Evolutionary conservation across 179 eudicot genomes (phyloP).

Genomic region (Dionaea muscipula): DNA sequence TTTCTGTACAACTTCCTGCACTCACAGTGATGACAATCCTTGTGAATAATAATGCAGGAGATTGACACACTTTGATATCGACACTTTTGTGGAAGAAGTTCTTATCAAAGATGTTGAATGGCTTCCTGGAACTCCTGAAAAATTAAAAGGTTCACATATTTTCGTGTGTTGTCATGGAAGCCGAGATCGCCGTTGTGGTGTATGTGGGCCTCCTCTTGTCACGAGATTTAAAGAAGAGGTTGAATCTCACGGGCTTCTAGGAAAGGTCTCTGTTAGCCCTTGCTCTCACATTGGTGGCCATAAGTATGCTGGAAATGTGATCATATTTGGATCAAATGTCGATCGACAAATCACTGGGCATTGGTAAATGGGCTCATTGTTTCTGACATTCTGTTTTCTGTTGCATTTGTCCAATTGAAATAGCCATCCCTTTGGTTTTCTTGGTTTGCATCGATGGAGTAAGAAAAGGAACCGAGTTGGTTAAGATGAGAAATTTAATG

Average conservation of each 20-base stretch:
- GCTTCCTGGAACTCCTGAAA: conserved; percentile 87
- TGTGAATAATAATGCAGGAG: conserved; percentile 41
- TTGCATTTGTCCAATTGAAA: background rate
- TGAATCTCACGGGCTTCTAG: conserved; percentile 54
- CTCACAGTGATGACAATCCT: conserved; percentile 7
- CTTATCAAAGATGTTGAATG: conserved; percentile 83
- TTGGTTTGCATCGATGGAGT: background rate
- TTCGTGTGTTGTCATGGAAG: conserved; percentile 94
- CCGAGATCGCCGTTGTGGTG: conserved; percentile 89
- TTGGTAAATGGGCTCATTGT: conserved; percentile 35
- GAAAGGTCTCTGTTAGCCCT: conserved; percentile 75
- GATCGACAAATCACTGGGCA: conserved; percentile 59
- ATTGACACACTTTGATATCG: conserved; percentile 93
- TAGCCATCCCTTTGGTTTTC: background rate
- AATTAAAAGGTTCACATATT: conserved; percentile 56
- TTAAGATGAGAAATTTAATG: background rate
- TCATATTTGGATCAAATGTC: conserved; percentile 55
- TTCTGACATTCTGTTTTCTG: no score
- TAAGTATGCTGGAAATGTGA: conserved; percentile 90
- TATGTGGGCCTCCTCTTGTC: conserved; percentile 82
- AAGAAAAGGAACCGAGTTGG: background rate
- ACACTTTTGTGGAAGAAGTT: conserved; percentile 94
- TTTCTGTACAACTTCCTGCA: background rate
- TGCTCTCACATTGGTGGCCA: conserved; percentile 98
- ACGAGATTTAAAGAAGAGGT: conserved; percentile 69